These are phyloP conservation scores for Corymbia citriodora DNA, from an alignment of 441 rosid genomes.

Conservation along the genomic window DNA sequence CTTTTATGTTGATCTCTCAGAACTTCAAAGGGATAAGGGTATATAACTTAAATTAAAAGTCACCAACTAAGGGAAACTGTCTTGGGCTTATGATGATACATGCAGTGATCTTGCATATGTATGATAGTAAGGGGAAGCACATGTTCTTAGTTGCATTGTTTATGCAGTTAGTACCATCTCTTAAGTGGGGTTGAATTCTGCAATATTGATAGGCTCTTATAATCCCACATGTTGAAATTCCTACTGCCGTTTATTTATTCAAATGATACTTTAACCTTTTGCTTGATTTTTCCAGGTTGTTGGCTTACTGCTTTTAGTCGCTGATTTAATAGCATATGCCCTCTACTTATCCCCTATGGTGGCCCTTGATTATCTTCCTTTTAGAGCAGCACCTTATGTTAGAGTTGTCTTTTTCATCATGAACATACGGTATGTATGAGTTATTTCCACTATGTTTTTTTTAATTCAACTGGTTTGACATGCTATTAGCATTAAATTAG, in stretches of 20 bases:
- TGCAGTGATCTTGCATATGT: neutral
- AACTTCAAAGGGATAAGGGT: neutral
- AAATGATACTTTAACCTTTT: neutral
- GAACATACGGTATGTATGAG: conserved; percentile 54
- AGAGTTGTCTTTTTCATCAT: conserved; percentile 79
- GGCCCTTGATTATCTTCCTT: conserved; percentile 62
- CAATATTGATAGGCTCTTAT: neutral
- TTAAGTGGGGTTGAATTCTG: neutral
- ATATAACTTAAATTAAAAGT: neutral
- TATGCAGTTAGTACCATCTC: neutral
- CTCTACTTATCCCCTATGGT: conserved; percentile 63
- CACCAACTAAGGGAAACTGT: neutral
- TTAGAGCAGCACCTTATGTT: conserved; percentile 83
- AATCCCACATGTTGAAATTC: neutral
- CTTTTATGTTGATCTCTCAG: neutral
- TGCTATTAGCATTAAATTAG: neutral
- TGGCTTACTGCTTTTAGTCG: conserved; percentile 56
- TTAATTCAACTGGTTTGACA: neutral
- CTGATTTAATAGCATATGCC: conserved; percentile 68
- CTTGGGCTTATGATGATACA: neutral
- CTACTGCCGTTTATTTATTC: neutral
- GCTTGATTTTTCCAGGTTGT: conserved; percentile 51
- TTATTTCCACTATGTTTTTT: neutral
- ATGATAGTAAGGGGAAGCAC: neutral
- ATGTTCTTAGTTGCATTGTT: neutral